phyloP scores from a whole-genome alignment of 306 rosid genomes.

The Biancaea sappan region DNA sequence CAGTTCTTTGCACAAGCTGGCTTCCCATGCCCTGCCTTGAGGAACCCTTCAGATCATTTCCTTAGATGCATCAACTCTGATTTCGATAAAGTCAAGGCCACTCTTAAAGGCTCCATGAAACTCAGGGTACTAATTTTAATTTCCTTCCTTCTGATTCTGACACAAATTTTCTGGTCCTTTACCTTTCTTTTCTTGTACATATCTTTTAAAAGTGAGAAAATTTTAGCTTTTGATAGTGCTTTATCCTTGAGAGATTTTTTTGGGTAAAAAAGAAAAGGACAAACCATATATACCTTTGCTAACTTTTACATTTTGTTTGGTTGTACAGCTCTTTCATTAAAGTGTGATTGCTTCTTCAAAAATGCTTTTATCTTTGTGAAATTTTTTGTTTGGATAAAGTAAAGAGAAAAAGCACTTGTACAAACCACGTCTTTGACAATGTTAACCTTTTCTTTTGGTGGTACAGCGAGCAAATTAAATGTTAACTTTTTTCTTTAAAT shows the following conservation, averaged over 20 bases:
- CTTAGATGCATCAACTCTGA: conserved; percentile 93
- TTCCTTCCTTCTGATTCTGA: not conserved
- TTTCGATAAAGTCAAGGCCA: conserved; percentile 90
- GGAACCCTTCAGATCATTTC: conserved; percentile 98
- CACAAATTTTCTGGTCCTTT: not conserved
- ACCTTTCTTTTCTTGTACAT: not conserved
- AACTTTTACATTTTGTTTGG: not conserved
- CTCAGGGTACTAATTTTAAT: conserved; percentile 54
- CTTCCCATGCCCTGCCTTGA: conserved; percentile 96
- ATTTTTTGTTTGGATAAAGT: not conserved
- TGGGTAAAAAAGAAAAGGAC: not conserved
- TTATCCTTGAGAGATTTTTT: not conserved
- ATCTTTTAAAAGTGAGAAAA: not conserved
- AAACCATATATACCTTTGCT: not conserved
- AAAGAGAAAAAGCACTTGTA: not conserved
- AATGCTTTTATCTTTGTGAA: not conserved
- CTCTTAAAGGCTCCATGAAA: conserved; percentile 92
- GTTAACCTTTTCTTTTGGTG: not conserved
- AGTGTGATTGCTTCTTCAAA: not conserved
- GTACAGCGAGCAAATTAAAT: too few species aligned
- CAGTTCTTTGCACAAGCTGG: conserved; percentile 99
- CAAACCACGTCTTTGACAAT: not conserved
- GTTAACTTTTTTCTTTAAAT: too few species aligned
- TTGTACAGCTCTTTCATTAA: not conserved
- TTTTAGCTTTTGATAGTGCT: not conserved